Conservation (phyloP, 108 stramenopile species). For the Fragilariopsis cylindrus region DNA sequence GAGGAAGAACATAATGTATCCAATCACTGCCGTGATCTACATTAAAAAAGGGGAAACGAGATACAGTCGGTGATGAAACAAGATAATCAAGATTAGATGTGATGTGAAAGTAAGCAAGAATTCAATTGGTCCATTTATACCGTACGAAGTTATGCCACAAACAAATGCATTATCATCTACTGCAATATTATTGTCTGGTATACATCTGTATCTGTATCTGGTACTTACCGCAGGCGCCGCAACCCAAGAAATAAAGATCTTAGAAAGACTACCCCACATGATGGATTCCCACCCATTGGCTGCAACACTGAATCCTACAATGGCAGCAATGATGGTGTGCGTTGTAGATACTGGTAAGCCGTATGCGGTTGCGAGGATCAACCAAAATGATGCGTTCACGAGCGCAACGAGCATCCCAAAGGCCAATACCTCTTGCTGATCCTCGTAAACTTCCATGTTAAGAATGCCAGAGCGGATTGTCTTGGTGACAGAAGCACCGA, state of each 20-base stretch:
- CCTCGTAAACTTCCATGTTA: constrained; percentile 42
- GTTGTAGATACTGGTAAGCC: constrained; percentile 74
- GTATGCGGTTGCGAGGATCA: constrained; percentile 53
- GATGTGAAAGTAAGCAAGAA: too few relatives aligned
- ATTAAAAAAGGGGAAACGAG: too few relatives aligned
- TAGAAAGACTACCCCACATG: constrained; percentile 35
- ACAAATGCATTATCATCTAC: too few relatives aligned
- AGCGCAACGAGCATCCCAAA: constrained; percentile 65
- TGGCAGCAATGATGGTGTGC: constrained; percentile 57
- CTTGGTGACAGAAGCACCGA: constrained; percentile 61
- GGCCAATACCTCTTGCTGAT: constrained; percentile 53
- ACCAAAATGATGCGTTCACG: constrained; percentile 47
- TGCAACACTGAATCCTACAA: constrained; percentile 63
- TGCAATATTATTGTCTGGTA: too few relatives aligned
- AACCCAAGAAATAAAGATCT: constrained; percentile 61
- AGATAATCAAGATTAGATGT: too few relatives aligned
- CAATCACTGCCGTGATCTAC: constrained; percentile 38
- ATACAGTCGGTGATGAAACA: too few relatives aligned
- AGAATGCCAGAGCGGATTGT: constrained; percentile 66
- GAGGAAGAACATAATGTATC: constrained; percentile 43
- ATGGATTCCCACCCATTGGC: constrained; percentile 41
- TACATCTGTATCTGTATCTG: too few relatives aligned
- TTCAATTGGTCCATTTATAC: too few relatives aligned
- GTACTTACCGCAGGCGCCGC: constrained; percentile 33
- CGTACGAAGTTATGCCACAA: too few relatives aligned